These are phyloP conservation scores for Umbelopsis vinacea DNA, from an alignment of 192 early-diverging fungal species.

Conservation along the genomic window DNA sequence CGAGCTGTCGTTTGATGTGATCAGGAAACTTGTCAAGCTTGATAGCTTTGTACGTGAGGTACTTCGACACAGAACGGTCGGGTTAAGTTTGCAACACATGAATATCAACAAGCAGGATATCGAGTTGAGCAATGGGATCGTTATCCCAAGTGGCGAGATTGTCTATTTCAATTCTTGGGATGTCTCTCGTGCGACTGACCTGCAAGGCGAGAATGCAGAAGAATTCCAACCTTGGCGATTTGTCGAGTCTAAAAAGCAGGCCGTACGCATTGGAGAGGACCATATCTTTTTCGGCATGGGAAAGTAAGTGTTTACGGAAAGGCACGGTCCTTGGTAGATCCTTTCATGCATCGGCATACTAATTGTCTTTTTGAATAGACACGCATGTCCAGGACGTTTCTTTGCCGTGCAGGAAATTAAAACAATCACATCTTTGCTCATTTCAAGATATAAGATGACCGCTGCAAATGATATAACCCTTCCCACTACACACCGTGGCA, in stretches of 20 bases:
- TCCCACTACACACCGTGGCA: neutral
- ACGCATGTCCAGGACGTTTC: constrained; percentile 47
- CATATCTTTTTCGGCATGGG: constrained; percentile 47
- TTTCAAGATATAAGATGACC: constrained; percentile 38
- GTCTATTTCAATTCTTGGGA: constrained; percentile 22
- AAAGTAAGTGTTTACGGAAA: constrained; percentile 32
- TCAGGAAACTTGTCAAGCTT: constrained; percentile 47
- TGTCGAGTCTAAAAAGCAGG: constrained; percentile 37
- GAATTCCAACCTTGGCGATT: constrained; percentile 49
- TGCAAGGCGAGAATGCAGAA: constrained; percentile 37
- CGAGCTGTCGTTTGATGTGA: constrained; percentile 20
- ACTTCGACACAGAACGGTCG: constrained; percentile 34
- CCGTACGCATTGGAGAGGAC: constrained; percentile 39
- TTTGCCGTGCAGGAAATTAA: constrained; percentile 52
- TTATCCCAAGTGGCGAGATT: constrained; percentile 32
- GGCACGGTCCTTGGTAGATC: neutral
- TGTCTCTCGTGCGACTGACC: neutral
- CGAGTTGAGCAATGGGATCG: constrained; percentile 36
- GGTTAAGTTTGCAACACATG: constrained; percentile 32
- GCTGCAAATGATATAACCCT: constrained; percentile 7
- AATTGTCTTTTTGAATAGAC: constrained; percentile 21
- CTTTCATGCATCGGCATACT: neutral
- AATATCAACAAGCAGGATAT: constrained; percentile 14
- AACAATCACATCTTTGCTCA: constrained; percentile 33
- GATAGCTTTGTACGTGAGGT: constrained; percentile 47